Base-by-base conservation (phyloP, 192 early-diverging fungal genomes). In the Pilaira anomala region DNA sequence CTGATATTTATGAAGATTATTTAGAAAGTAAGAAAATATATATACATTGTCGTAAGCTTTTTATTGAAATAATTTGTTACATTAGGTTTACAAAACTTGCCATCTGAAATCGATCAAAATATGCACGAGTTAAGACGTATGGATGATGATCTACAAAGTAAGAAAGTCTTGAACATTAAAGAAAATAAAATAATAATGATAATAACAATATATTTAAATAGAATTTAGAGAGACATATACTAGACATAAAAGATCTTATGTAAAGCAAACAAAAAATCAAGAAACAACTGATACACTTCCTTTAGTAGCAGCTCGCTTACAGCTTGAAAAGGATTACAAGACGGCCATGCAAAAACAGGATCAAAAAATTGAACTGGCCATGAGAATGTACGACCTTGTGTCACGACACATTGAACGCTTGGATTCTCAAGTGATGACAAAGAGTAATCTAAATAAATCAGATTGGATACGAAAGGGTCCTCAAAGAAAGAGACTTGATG, bases 1-100 rank as follows among this genome's bases (percentile, higher is more conserved):
- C 73, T 52, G 80, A 82, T 60, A 70, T 82, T 25, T 68, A 77
- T 54, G 80, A 82, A 33, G 80, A 82, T 49, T 82, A 82, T 52
- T 65, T 82, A 48, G 80, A 82, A 65, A 82, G 80, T 82, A 82
- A 60, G 68, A n/a, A n/a, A n/a, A n/a, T n/a, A 25, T 36, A 36
- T 1, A 3, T 9, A 9, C 11, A 36, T 46, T 18, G 3, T n/a
- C 19, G 25, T 3, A 26, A 9, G 3, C 0, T 29, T 25, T 61
- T 48, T 2, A 14, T 5, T 21, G 26, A 44, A 30, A 16, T 60
- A 14, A 61, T 22, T 11, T 30, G 16, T 36, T 19, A 21, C 6
- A 48, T 39, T 36, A 82, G 80, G 75, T 69, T 69, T 82, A 28
- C 70, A 77, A 55, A 82, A 82, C 53, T 46, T 82, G 46, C 80